Base-by-base conservation (phyloP, 345 rosid genomes). In the Conringia planisiliqua region DNA sequence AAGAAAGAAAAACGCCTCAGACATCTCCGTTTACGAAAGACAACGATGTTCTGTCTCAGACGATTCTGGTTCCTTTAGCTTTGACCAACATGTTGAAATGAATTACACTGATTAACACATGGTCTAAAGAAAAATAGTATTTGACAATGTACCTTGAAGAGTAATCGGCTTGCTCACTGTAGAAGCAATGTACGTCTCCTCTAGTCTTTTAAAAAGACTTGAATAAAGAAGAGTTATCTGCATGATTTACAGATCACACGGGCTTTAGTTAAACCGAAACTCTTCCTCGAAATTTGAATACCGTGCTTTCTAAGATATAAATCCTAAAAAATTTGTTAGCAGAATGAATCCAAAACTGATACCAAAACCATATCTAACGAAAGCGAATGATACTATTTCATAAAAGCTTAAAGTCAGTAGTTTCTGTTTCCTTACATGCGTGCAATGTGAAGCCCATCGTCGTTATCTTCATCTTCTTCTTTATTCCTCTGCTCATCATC, bases 401-500 rank as follows among this genome's bases (percentile, higher is more conserved):
- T 36, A 38, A 52, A 35, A 22, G n/a, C n/a, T n/a, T n/a, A 52
- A 35, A 29, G 35, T 22, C 18, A 62, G 27, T 29, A 73, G 65
- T 63, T 72, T 44, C 1, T 22, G 24, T 22, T 57, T 55, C 46
- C 80, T 84, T 85, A 89, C 61, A 79, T 58, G 70, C 64, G 80
- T 68, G 87, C 84, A 73, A 68, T 82, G 68, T 71, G 82, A 70
- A 83, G 71, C 39, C 81, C 79, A 70, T 84, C 83, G 1, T 75
- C 81, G 12, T 60, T 79, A 73, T 78, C 87, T 43, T 85, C 87
- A 36, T 79, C 84, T 39, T 71, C 86, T 39, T 82, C 85, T 36
- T 79, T 67, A 68, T 36, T 62, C 64, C 48, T 65, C 18, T 59
- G 63, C 50, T 82, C 82, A 54, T 81, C 83, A 0, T 74, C 81